Base-by-base conservation (phyloP, 768 basidiomycete species). In the Baorangia bicolor region DNA sequence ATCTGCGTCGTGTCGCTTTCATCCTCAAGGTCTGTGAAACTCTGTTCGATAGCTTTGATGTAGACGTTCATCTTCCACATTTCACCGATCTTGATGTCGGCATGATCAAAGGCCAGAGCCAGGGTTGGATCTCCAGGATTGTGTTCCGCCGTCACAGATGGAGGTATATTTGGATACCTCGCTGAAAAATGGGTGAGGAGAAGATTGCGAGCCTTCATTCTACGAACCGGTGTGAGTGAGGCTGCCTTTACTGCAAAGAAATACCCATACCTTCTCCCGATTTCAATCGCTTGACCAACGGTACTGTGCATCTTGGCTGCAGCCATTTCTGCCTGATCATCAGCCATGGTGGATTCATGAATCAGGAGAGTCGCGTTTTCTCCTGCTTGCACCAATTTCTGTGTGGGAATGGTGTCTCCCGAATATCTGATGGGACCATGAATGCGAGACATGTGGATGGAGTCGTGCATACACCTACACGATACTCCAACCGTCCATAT, bases 121-220 rank as follows among this genome's bases (percentile, higher is more conserved):
- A 96, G 67, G 8, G 78, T 70, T 0, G 85, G 83, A 38, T 76
- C 73, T 40, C 54, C 67, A 38, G 52, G 51, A 49, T 42, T 52
- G 37, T 25, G 57, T 55, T 57, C 50, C 47, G 44, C 67, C 35
- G 55, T 58, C 14, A 74, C 66, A 12, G 78, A 71, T 5, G 80
- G 74, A 4, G 92, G 92, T 67, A 95, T 77, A 62, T 90, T 93
- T 18, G 95, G 93, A 71, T 96, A 95, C 28, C 94, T 86, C 38
- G 91, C 91, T 11, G 94, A 97, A 74, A 98, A 98, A 69, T 98
- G 95, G 0, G 94, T 98, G 21, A 98, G 81, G n/a, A 98, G 81
- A 39, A 92, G 79, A 59, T 92, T 86, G 50, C 84, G 75, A 1
- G 94, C 94, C 11, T 81, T 78, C 94, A 96, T 96, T 57, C 93